Evolutionary conservation across 352 stramenopile genomes (phyloP), one percentile per base, ranked within the genome.

Genomic region (Phytopythium chamaehyphon): DNA sequence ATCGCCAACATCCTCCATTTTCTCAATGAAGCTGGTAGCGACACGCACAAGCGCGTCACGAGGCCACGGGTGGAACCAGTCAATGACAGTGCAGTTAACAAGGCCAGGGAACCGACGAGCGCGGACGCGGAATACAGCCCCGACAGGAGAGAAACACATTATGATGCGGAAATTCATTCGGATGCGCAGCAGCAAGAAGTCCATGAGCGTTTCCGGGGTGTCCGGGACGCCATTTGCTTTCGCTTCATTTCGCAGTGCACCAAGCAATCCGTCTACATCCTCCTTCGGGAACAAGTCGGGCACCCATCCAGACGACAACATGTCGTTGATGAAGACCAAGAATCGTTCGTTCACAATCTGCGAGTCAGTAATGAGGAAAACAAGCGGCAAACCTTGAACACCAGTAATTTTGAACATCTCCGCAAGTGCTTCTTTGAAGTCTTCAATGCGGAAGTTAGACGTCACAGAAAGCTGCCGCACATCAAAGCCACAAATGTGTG

Each of bases 271-370:
- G 52, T 99, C 96, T 11, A 98, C 76, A 47, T 99, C 96, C 62
- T 99, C 96, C 62, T 98, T 98, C 1, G 90, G 75, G 70, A 99
- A 98, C 12, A 99, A 72, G 66, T 98, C 96, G 5, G 93, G 90
- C 52, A 99, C 97, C 95, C 96, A 99, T 6, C 96, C 96, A 8
- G 68, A 80, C 23, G 88, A 95, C 7, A 98, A 76, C 66, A 99
- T 97, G 38, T 98, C 93, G 73, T 99, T 99, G 60, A 99, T 98
- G 66, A 98, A 98, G 37, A 99, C 97, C 4, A 99, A 84, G 71
- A 99, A 99, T 15, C 93, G 77, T 50, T 99, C 96, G 61, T 99
- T 96, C 35, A 98, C 93, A 64, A 99, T 99, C 70, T 99, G 96
- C 35, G 95, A 97, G 70, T 99, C 97, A 0, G 95, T 99, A 55